Conservation (phyloP, 768 basidiomycete genomes). For the Panus rudis region DNA sequence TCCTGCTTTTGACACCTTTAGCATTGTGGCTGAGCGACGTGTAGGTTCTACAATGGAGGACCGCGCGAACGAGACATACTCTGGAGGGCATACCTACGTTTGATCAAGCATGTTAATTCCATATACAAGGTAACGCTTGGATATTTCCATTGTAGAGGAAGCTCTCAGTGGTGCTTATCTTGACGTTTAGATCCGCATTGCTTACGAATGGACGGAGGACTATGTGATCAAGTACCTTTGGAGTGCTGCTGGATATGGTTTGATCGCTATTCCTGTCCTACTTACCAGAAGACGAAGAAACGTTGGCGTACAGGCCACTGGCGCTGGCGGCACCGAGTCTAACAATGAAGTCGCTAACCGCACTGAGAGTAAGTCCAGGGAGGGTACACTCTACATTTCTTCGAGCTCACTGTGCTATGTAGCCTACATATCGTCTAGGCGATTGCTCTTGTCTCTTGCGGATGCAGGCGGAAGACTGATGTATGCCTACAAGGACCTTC, state of each 20-base stretch:
- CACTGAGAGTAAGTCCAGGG: conserved; percentile 40
- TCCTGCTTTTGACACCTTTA: neutral
- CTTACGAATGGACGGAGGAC: conserved; percentile 94
- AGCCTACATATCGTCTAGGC: conserved; percentile 91
- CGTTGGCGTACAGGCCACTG: conserved; percentile 19
- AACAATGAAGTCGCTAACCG: conserved; percentile 35
- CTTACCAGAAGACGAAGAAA: conserved; percentile 50
- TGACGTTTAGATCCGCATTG: conserved; percentile 67
- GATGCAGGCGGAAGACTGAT: conserved; percentile 94
- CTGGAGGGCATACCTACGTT: conserved; percentile 61
- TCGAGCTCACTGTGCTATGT: neutral
- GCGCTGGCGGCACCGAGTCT: neutral
- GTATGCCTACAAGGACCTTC: conserved; percentile 94
- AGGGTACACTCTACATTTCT: neutral
- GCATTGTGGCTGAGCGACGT: neutral
- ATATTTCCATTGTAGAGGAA: neutral
- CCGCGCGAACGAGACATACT: conserved; percentile 77
- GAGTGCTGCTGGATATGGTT: conserved; percentile 86
- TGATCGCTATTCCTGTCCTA: conserved; percentile 87
- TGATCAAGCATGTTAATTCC: conserved; percentile 86
- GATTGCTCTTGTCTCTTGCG: conserved; percentile 87
- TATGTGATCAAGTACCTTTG: conserved; percentile 95
- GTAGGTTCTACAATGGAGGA: conserved; percentile 89
- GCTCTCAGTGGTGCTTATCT: neutral
- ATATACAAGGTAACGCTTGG: conserved; percentile 67